Conservation (phyloP, 805 yeast species). For the Dipodascopsis uninucleata region DNA sequence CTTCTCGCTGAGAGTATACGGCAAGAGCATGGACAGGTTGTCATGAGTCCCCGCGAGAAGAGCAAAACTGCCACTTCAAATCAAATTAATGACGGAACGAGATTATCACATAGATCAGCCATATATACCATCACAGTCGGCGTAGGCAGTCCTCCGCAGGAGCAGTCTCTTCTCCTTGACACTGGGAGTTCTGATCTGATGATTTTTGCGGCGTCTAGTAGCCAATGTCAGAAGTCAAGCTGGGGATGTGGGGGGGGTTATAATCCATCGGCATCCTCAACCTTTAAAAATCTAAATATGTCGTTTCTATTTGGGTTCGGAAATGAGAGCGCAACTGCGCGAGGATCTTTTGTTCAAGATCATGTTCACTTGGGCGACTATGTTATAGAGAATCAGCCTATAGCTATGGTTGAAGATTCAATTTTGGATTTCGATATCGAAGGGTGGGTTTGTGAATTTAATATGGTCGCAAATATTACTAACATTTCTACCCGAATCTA, state of each 20-base stretch:
- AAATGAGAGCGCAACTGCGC: constrained; percentile 17
- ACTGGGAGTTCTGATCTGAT: constrained; percentile 21
- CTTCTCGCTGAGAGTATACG: no score
- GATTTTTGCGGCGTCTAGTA: constrained; percentile 15
- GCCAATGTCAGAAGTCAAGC: constrained; percentile 12
- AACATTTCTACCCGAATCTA: not conserved
- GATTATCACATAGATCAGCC: constrained; percentile 6
- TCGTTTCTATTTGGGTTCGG: constrained; percentile 18
- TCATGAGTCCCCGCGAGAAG: no score
- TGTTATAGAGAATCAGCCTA: constrained; percentile 1
- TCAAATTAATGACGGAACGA: no score
- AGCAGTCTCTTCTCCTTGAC: constrained; percentile 21
- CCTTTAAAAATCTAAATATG: constrained; percentile 10
- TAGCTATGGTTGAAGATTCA: constrained; percentile 22
- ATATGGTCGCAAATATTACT: not conserved
- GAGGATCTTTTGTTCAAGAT: constrained; percentile 19
- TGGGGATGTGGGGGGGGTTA: constrained; percentile 25
- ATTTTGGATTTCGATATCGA: constrained; percentile 22
- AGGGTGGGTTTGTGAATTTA: not conserved
- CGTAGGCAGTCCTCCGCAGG: constrained; percentile 25
- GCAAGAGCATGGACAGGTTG: no score
- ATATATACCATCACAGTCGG: constrained; percentile 18
- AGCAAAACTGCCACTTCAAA: no score
- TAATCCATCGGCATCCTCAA: constrained; percentile 12
- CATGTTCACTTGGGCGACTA: constrained; percentile 9